Evolutionary conservation across 2,329 filamentous ascomycete species (phyloP), one percentile per base, ranked within the genome.

Genomic region (Hyphodiscus sp.): DNA sequence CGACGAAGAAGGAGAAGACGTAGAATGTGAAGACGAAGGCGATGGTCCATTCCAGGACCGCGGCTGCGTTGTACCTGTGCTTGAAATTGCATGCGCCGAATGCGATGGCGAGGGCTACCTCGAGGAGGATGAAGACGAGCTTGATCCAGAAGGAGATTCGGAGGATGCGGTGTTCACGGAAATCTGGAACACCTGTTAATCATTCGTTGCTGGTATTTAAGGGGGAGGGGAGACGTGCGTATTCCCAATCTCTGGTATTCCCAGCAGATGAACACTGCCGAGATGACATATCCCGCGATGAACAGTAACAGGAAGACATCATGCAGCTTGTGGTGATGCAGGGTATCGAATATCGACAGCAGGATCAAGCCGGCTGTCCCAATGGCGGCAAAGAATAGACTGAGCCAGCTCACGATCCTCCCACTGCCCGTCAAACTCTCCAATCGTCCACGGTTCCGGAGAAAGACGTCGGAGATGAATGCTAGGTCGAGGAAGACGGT

Each of bases 221-320:
- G 19, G 10, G 10, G 33, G 43, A 30, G 45, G 47, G 20, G 20
- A 41, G 19, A 72, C 76, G 53, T 68, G 80, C 79, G 85, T 52
- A 86, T 82, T n/a, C 90, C 89, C 2, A 96, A 78, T 1, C 87
- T 84, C 65, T 92, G 86, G 70, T 95, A 96, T 69, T 96, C 90
- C 74, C 81, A 83, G 74, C 91, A 96, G 60, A 91, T 86, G 70
- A 91, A 91, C 62, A 96, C 78, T 52, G 91, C 91, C 9, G 86
- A 89, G 51, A 95, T 67, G 54, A 95, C 74, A 69, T 95, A 96
- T 29, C 89, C 92, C 15, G 71, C 82, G 68, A 96, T 88, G 70
- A 99, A 99, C 49, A 96, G 71, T 1, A 81, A 71, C 38, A 99
- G 73, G 71, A 95, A 95, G 1, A 82, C 74, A 64, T 89, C 77